Evolutionary conservation across 192 early-diverging fungal genomes (phyloP), one percentile per base, ranked within the genome.

Genomic region (Phlyctochytrium arcticum): DNA sequence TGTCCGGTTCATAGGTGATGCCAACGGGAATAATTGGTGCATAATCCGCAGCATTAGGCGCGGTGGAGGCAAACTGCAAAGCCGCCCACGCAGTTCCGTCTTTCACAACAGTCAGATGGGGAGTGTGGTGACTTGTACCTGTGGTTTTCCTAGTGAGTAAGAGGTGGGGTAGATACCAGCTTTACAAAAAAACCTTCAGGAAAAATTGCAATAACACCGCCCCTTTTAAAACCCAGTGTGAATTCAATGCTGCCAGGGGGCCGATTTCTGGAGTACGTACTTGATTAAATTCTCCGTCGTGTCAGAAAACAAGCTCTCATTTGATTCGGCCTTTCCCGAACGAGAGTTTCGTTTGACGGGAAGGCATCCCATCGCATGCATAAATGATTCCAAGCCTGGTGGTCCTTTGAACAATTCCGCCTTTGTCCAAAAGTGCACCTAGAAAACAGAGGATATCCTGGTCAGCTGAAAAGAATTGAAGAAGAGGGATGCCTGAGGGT

Each of bases 371-470:
- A 68, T 68, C 8, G 66, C 66, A 17, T 46, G n/a, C 66, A 68
- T 68, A 37, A 68, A 68, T 19, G 10, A 36, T 8, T 26, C 24
- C 21, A 68, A 4, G 0, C 35, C 24, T 4, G 46, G 24, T 15
- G 57, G 57, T 9, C 66, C 66, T 3, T 36, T 42, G 48, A 68
- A 68, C 30, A 68, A 26, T 44, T 68, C 66, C 15, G 54, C 39
- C 53, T 68, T 68, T 17, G 66, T 68, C 66, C 66, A 68, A 37
- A 68, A 68, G 47, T 68, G 66, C 12, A 68, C 66, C 36, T 63
- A 36, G n/a, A n/a, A n/a, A n/a, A n/a, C n/a, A n/a, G n/a, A n/a
- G n/a, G n/a, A n/a, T 42, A 12, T 12, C 9, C n/a, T n/a, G 39
- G 9, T 42, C 39, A 42, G 39, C 9, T 42, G 39, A 42, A 9